Base-by-base conservation (phyloP, 139 green algal genomes). In the Mesostigma viride region DNA sequence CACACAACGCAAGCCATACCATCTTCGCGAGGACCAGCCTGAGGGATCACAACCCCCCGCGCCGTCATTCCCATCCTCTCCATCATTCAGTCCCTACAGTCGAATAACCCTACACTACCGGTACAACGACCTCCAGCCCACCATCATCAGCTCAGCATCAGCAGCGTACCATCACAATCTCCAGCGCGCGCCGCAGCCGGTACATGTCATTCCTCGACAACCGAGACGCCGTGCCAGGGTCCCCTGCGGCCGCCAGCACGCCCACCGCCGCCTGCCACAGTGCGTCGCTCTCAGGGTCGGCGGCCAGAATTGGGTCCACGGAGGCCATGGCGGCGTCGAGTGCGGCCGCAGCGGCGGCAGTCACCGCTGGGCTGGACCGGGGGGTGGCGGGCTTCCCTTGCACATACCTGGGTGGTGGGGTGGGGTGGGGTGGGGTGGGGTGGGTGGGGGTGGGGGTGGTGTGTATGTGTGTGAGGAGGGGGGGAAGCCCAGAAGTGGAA, bases 131-230 rank as follows among this genome's bases (percentile, higher is more conserved):
- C n/a, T n/a, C n/a, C n/a, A n/a, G n/a, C n/a, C n/a, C n/a, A n/a
- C n/a, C n/a, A n/a, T n/a, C n/a, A n/a, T n/a, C n/a, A n/a, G n/a
- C n/a, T n/a, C n/a, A n/a, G n/a, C n/a, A n/a, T n/a, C n/a, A n/a
- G n/a, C n/a, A n/a, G n/a, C n/a, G n/a, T n/a, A 65, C 68, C 68
- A 56, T 32, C 20, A 80, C 36, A 22, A 80, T 69, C 62, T 80
- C 62, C 24, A 79, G 24, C 0, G 87, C 86, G 1, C 91, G 63
- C 62, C 76, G 67, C 76, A 97, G 75, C 4, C 91, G 76, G 77
- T 96, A 97, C 64, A 82, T 90, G 77, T 97, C 95, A 81, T 96
- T 95, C 17, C 64, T 64, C 74, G 91, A 2, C 11, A 73, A 58
- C 68, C 65, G 47, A 33, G 26, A 36, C 34, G 27, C 69, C 31